A percentile compares a stretch with the other conserved stretches of the same genome.
phyloP scores from a whole-genome alignment of 2,329 filamentous ascomycete species.

The Dichotomopilus funicola region DNA sequence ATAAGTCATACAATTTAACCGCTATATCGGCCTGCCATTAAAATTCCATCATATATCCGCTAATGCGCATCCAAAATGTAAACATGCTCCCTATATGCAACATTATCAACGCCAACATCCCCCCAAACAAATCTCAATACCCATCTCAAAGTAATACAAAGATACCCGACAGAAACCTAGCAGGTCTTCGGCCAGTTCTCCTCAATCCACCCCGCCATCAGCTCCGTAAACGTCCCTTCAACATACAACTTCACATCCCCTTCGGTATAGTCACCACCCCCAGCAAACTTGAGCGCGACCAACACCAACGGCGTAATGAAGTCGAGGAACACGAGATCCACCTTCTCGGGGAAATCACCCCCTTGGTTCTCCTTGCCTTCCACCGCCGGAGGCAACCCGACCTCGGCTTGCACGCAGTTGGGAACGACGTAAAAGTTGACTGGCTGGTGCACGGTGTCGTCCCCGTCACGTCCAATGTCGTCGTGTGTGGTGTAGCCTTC shows the following conservation, averaged over 20 bases:
- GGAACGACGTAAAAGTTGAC: conserved; percentile 73
- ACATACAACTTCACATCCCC: conserved; percentile 46
- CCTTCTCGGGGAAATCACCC: conserved; percentile 49
- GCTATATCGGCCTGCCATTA: neutral
- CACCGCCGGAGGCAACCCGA: conserved; percentile 49
- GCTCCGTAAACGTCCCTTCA: conserved; percentile 48
- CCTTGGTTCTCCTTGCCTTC: conserved; percentile 24
- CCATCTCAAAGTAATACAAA: neutral
- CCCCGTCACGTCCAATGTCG: conserved; percentile 74
- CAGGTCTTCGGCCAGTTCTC: conserved; percentile 44
- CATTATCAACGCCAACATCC: neutral
- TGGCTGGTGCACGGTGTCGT: conserved; percentile 76
- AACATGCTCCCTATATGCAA: neutral
- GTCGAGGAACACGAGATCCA: conserved; percentile 87
- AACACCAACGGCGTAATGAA: conserved; percentile 82
- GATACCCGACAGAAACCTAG: conserved; percentile 1
- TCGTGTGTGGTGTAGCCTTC: conserved; percentile 84
- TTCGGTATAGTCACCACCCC: conserved; percentile 40
- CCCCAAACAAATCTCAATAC: neutral
- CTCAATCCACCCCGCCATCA: conserved; percentile 52
- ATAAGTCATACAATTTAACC: neutral
- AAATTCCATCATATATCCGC: neutral
- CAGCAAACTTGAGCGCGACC: conserved; percentile 59
- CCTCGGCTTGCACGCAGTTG: conserved; percentile 70
- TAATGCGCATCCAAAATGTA: neutral